A percentile compares a stretch with the other conserved stretches of the same genome.
Evolutionary conservation across 1,284 basidiomycete genomes (phyloP).

Genomic region (Ustilago tritici): DNA sequence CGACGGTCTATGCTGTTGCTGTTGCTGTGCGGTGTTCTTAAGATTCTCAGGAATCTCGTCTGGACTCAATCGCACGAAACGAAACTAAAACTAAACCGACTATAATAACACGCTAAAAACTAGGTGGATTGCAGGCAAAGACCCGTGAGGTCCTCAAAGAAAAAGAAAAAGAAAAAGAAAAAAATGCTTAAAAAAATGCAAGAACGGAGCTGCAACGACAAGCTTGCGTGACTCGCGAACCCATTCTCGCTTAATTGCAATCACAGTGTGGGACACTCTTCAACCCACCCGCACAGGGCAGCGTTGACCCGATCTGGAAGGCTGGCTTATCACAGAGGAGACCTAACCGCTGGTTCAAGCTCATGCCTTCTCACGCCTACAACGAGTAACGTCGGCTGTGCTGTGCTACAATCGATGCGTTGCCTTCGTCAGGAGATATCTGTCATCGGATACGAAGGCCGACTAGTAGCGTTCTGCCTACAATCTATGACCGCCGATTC

Average conservation of each 20-base stretch:
- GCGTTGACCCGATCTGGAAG: background rate
- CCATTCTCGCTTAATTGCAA: background rate
- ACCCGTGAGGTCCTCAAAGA: too few relatives aligned
- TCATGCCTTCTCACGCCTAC: background rate
- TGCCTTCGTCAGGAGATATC: background rate
- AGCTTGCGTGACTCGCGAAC: conserved; percentile 2
- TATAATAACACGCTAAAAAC: too few relatives aligned
- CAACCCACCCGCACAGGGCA: background rate
- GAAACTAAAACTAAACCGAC: too few relatives aligned
- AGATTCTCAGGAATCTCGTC: background rate
- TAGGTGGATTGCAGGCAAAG: too few relatives aligned
- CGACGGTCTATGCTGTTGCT: conserved; percentile 22
- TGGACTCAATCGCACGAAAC: too few relatives aligned
- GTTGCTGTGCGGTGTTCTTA: background rate
- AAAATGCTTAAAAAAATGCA: background rate
- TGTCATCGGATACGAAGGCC: background rate
- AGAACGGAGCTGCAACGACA: background rate
- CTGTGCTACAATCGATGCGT: background rate
- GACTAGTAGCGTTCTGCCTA: background rate
- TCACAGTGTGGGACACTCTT: background rate
- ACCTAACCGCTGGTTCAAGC: background rate
- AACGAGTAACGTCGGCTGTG: background rate
- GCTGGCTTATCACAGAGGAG: background rate
- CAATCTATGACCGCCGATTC: too few relatives aligned
- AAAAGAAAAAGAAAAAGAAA: background rate